Base-by-base conservation (phyloP, 768 basidiomycete species). In the Panaeolus cyanescens region DNA sequence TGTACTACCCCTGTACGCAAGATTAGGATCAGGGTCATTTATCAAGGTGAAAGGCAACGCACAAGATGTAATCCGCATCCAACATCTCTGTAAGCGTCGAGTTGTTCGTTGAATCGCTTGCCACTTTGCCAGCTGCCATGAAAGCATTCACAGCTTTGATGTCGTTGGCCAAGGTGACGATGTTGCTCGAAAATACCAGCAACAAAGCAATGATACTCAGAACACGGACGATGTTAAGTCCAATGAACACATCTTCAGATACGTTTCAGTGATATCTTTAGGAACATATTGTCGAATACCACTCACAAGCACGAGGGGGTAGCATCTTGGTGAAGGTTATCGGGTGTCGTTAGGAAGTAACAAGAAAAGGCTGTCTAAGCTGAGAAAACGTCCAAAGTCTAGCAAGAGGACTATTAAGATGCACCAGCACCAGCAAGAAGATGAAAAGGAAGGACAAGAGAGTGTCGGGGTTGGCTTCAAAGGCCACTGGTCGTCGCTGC, bases 51-150 rank as follows among this genome's bases (percentile, higher is more conserved):
- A 17, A 20, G 25, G 20, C 12, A 54, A 73, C 86, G 62, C 71
- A 93, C 86, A 89, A 86, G 68, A 94, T 88, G 72, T 95, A 96
- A 64, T 93, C 90, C 66, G 89, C 90, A 63, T 93, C 83, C 40
- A 75, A 74, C 68, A 79, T 72, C 15, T 20, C 45, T 28, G 45
- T 30, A 4, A 50, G 12, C 4, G 45, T 50, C 1, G 45, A 50
- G 30, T 50, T 50, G 28, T 64, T 74, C 13, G 70, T 72, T 54
- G 75, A 70, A 22, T 73, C 65, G 15, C 70, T 58, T 32, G 68
- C 65, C 59, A 74, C 72, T 56, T 78, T 67, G 75, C 80, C 60
- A 65, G 78, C 72, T 71, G 80, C 66, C 45, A 50, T 50, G 71
- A 90, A 91, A 54, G 72, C 73, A 69, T 92, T 92, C 64, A 94